phyloP scores from a whole-genome alignment of 805 yeast species.

The Candida quercuum region DNA sequence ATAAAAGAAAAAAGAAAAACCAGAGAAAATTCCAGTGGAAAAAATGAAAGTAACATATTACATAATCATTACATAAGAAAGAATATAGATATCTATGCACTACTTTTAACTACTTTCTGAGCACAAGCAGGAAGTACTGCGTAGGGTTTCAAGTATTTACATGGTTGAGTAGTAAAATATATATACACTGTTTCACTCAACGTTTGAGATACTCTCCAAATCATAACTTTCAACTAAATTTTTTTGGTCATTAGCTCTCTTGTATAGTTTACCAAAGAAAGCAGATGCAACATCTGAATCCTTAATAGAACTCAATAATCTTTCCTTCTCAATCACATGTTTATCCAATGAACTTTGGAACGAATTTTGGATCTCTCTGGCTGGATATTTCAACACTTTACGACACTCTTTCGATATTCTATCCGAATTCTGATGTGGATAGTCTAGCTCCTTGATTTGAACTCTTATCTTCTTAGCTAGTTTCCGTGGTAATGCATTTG shows the following conservation, averaged over 20 bases:
- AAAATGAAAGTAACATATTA: not conserved
- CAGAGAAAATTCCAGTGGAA: not conserved
- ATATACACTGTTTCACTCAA: no score
- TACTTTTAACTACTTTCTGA: not conserved
- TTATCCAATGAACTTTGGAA: constrained; percentile 64
- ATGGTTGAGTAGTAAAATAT: not conserved
- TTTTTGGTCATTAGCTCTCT: constrained; percentile 39
- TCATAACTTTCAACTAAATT: constrained; percentile 36
- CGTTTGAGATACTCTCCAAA: constrained; percentile 27
- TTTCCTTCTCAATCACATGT: constrained; percentile 51
- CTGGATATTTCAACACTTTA: constrained; percentile 74
- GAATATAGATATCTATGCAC: not conserved
- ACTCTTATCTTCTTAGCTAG: constrained; percentile 64
- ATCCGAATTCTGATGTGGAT: constrained; percentile 70
- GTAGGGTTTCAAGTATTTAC: no score
- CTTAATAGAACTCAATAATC: constrained; percentile 43
- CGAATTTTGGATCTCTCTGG: constrained; percentile 70
- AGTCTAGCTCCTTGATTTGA: constrained; percentile 64
- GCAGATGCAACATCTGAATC: constrained; percentile 50
- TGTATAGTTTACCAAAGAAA: constrained; percentile 48
- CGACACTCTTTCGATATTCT: constrained; percentile 80
- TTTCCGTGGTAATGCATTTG: constrained; percentile 83
- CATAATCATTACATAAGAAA: not conserved
- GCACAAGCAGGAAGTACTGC: not conserved
- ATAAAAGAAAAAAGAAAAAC: not conserved